A percentile compares a stretch with the other conserved stretches of the same genome.
Conservation (phyloP, 768 basidiomycete genomes). For the Mycena galericulata region DNA sequence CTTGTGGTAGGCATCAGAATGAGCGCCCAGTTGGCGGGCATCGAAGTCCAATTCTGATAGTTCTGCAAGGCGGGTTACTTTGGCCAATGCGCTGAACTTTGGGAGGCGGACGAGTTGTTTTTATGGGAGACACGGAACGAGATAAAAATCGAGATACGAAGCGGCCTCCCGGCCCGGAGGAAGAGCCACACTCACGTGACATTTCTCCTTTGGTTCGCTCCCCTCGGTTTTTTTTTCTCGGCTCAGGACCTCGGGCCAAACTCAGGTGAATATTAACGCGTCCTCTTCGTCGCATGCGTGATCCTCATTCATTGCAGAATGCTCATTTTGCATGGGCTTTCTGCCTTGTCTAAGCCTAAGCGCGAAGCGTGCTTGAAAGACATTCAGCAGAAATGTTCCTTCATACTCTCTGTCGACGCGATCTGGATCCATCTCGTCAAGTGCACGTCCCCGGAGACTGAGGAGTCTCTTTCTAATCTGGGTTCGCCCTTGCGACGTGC, state of each 20-base stretch:
- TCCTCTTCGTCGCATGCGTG: too few relatives aligned
- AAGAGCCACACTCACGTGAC: too few relatives aligned
- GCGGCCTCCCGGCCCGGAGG: too few relatives aligned
- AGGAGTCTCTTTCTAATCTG: conserved; percentile 59
- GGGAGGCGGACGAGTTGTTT: too few relatives aligned
- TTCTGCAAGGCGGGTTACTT: too few relatives aligned
- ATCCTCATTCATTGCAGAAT: conserved; percentile 54
- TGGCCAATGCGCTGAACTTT: too few relatives aligned
- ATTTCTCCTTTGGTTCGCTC: neutral
- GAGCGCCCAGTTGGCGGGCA: too few relatives aligned
- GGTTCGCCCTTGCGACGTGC: conserved; percentile 61
- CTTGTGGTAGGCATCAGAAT: too few relatives aligned
- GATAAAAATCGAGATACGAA: too few relatives aligned
- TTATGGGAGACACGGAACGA: too few relatives aligned
- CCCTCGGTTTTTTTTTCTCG: neutral
- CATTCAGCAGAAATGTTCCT: conserved; percentile 64
- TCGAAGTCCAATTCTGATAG: too few relatives aligned
- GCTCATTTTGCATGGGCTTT: conserved; percentile 84
- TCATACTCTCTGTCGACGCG: conserved; percentile 79
- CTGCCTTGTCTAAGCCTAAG: conserved; percentile 78
- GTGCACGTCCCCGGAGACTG: conserved; percentile 57
- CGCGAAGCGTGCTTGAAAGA: conserved; percentile 72
- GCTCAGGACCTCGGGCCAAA: too few relatives aligned
- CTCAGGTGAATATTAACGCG: conserved; percentile 14
- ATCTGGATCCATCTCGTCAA: conserved; percentile 90